phyloP scores from a whole-genome alignment of 805 yeast genomes.

The Kodamaea sagamina region DNA sequence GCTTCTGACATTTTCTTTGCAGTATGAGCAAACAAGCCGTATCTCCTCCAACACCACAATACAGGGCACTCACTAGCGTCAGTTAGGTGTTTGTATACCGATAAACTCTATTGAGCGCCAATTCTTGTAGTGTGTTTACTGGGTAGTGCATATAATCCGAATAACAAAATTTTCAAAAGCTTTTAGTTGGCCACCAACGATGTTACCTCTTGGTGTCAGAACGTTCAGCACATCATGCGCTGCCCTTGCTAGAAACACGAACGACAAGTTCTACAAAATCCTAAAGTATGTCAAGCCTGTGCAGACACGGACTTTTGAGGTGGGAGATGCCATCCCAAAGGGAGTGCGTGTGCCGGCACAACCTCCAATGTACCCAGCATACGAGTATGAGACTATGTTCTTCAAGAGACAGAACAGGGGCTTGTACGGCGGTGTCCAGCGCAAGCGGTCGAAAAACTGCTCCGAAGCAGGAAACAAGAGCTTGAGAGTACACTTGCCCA shows the following conservation, averaged over 20 bases:
- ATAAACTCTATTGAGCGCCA: too few species aligned
- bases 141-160: too few species aligned
- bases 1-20: too few species aligned
- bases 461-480: slow-evolving; percentile 77
- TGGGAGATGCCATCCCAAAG: slow-evolving; percentile 36
- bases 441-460: slow-evolving; percentile 73
- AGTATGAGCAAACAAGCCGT: too few species aligned
- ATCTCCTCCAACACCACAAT: too few species aligned
- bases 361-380: slow-evolving; percentile 28
- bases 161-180: too few species aligned
- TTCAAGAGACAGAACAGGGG: slow-evolving; percentile 89
- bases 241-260: slow-evolving; percentile 14
- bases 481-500: slow-evolving; percentile 77
- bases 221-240: slow-evolving; percentile 10
- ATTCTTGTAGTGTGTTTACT: too few species aligned
- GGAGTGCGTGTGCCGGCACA: slow-evolving; percentile 27
- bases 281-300: slow-evolving; percentile 41
- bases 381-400: slow-evolving; percentile 69
- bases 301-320: slow-evolving; percentile 36
- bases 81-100: too few species aligned
- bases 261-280: slow-evolving; percentile 43
- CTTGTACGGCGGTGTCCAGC: slow-evolving; percentile 84
- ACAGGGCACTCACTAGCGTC: too few species aligned
- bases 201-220: slow-evolving; percentile 8
- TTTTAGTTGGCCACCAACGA: background rate